Conservation (phyloP, 345 rosid genomes). For the Triadica sebifera region DNA sequence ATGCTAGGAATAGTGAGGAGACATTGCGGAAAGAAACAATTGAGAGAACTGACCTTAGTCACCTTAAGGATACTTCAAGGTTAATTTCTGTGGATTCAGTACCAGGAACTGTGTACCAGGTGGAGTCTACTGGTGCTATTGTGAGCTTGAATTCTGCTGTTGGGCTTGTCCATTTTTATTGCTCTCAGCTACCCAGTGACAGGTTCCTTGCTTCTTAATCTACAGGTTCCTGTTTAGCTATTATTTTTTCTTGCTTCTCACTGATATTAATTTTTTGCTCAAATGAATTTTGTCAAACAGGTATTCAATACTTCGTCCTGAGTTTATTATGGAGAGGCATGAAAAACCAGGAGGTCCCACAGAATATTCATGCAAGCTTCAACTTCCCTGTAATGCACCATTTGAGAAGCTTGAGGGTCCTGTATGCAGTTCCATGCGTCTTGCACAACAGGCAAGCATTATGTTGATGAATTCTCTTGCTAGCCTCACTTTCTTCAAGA, state of each 20-base stretch:
- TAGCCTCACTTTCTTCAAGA: slow-evolving; percentile 12
- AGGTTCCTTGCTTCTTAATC: slow-evolving; percentile 43
- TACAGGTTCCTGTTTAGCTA: background rate
- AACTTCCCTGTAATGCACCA: slow-evolving; percentile 96
- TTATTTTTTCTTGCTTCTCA: slow-evolving; percentile 1
- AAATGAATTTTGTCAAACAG: slow-evolving; percentile 30
- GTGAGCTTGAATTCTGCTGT: slow-evolving; percentile 98
- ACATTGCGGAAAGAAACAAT: slow-evolving; percentile 93
- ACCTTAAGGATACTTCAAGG: slow-evolving; percentile 85
- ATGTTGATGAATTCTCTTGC: slow-evolving; percentile 10
- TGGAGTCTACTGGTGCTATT: slow-evolving; percentile 91
- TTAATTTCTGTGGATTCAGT: slow-evolving; percentile 64
- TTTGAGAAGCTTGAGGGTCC: slow-evolving; percentile 98
- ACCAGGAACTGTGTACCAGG: slow-evolving; percentile 91
- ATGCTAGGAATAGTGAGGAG: slow-evolving; percentile 98
- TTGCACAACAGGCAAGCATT: slow-evolving; percentile 83
- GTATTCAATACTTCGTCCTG: slow-evolving; percentile 95
- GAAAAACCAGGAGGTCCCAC: slow-evolving; percentile 88
- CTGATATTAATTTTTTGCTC: slow-evolving; percentile 17
- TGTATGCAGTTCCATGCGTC: slow-evolving; percentile 82
- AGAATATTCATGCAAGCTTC: slow-evolving; percentile 96
- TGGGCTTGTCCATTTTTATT: slow-evolving; percentile 89
- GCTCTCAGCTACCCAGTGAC: slow-evolving; percentile 98
- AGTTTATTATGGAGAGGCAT: slow-evolving; percentile 83
- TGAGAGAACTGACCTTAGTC: slow-evolving; percentile 95